Percentiles rank a stretch among this genome's conserved stretches.
These are phyloP conservation scores for Trichoderma virens DNA, from an alignment of 495 filamentous ascomycete genomes.

Conservation along the genomic window DNA sequence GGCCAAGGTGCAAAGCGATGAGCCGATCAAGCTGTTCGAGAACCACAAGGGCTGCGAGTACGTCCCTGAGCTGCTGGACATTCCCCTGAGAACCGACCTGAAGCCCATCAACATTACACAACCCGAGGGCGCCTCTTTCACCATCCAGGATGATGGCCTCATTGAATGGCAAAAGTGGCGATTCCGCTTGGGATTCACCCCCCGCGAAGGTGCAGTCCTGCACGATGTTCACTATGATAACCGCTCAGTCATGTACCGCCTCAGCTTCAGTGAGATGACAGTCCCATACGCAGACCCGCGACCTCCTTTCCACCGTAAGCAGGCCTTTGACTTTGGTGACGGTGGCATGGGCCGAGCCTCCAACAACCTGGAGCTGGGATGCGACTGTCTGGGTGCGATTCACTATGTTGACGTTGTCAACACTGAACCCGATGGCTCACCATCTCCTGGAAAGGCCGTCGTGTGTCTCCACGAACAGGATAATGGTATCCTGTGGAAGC, in stretches of 20 bases:
- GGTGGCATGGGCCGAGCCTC: conserved; percentile 57
- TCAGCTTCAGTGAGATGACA: conserved; percentile 68
- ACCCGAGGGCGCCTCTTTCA: conserved; percentile 45
- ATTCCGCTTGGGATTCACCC: conserved; percentile 58
- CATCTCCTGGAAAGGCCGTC: conserved; percentile 49
- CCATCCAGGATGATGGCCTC: conserved; percentile 34
- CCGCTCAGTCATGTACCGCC: conserved; percentile 59
- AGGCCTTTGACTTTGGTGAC: conserved; percentile 65
- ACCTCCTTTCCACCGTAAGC: conserved; percentile 58
- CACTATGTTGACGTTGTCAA: conserved; percentile 57
- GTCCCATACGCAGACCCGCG: conserved; percentile 60
- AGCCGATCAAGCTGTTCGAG: conserved; percentile 33
- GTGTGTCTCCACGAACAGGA: conserved; percentile 66
- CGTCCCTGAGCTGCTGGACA: conserved; percentile 42
- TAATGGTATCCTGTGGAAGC: conserved; percentile 61
- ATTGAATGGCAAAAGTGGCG: conserved; percentile 63
- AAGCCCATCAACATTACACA: conserved; percentile 46
- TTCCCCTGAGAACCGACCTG: conserved; percentile 37
- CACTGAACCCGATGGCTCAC: conserved; percentile 45
- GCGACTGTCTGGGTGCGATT: conserved; percentile 56
- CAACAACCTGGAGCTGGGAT: conserved; percentile 60
- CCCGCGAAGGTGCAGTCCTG: conserved; percentile 54
- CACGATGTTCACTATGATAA: conserved; percentile 63
- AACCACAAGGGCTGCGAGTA: conserved; percentile 41
- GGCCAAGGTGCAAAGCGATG: background rate